These are phyloP conservation scores for Aspergillus fijiensis DNA, from an alignment of 2,329 filamentous ascomycete species.

Conservation along the genomic window DNA sequence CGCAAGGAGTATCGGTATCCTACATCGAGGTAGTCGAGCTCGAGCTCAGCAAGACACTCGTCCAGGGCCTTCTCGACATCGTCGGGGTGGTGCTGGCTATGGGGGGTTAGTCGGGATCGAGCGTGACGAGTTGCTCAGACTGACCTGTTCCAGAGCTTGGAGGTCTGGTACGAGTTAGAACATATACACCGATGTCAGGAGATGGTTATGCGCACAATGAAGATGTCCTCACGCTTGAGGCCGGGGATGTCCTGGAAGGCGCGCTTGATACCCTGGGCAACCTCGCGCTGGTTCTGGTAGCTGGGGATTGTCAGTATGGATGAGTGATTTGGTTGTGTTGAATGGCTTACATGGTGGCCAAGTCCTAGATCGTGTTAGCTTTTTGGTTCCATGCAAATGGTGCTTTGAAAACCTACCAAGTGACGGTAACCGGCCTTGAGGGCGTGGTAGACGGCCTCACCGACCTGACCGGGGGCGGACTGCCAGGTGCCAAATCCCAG, in stretches of 20 bases:
- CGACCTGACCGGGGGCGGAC: constrained; percentile 40
- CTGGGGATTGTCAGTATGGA: constrained; percentile 15
- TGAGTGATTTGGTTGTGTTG: background rate
- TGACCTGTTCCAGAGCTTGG: constrained; percentile 59
- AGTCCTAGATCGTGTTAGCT: constrained; percentile 31
- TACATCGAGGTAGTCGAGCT: constrained; percentile 56
- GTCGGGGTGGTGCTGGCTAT: constrained; percentile 48
- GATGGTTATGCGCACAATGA: constrained; percentile 31
- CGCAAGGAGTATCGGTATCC: constrained; percentile 31
- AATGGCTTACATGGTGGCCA: constrained; percentile 38
- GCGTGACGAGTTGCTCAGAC: background rate
- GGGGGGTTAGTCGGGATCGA: background rate
- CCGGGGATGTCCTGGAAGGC: constrained; percentile 40
- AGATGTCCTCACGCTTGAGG: constrained; percentile 43
- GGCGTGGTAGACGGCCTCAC: constrained; percentile 41
- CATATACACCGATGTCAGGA: background rate
- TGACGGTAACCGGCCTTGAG: constrained; percentile 44
- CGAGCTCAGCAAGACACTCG: constrained; percentile 52
- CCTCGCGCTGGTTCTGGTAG: constrained; percentile 42
- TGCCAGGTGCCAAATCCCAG: constrained; percentile 45
- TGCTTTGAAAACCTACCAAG: constrained; percentile 27
- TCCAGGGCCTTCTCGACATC: constrained; percentile 54
- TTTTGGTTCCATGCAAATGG: background rate
- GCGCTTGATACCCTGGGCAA: constrained; percentile 35
- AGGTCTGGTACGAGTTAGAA: constrained; percentile 42